A percentile compares a stretch with the other conserved stretches of the same genome.
These are phyloP conservation scores for Fusarium albidum DNA, from an alignment of 2,329 filamentous ascomycete species.

Conservation along the genomic window DNA sequence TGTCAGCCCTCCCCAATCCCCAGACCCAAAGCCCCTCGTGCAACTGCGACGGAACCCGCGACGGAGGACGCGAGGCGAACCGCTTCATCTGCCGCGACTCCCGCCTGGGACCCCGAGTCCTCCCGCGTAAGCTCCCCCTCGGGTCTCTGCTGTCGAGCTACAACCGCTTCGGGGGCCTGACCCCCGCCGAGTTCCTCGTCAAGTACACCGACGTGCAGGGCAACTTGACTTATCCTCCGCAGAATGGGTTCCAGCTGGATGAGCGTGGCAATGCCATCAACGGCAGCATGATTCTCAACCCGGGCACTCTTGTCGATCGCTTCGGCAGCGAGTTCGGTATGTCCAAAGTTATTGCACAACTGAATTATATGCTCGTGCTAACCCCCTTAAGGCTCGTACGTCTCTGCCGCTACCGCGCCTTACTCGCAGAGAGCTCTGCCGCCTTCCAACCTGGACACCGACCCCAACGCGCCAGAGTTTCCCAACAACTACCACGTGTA, in stretches of 20 bases:
- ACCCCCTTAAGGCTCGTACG: constrained; percentile 42
- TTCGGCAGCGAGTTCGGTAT: constrained; percentile 56
- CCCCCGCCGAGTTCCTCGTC: constrained; percentile 50
- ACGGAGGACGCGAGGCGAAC: constrained; percentile 21
- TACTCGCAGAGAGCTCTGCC: constrained; percentile 57
- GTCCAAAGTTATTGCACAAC: not conserved
- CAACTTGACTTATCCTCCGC: constrained; percentile 49
- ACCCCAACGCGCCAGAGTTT: constrained; percentile 41
- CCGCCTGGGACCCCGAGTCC: constrained; percentile 47
- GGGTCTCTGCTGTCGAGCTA: constrained; percentile 43
- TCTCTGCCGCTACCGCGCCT: constrained; percentile 54
- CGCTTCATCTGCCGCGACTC: constrained; percentile 47
- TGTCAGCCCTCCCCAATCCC: constrained; percentile 24
- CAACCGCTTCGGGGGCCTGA: constrained; percentile 49
- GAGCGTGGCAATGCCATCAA: constrained; percentile 47
- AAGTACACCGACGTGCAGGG: constrained; percentile 42
- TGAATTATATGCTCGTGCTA: not conserved
- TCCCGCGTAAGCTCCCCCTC: constrained; percentile 48
- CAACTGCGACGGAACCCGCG: constrained; percentile 35
- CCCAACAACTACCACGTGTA: constrained; percentile 61
- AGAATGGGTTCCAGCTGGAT: constrained; percentile 52
- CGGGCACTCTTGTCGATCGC: constrained; percentile 55
- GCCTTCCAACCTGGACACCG: constrained; percentile 53
- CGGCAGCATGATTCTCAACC: constrained; percentile 49
- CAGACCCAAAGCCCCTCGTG: constrained; percentile 21